Evolutionary conservation across 345 rosid species (phyloP).

Genomic region (Bruguiera gymnorhiza): DNA sequence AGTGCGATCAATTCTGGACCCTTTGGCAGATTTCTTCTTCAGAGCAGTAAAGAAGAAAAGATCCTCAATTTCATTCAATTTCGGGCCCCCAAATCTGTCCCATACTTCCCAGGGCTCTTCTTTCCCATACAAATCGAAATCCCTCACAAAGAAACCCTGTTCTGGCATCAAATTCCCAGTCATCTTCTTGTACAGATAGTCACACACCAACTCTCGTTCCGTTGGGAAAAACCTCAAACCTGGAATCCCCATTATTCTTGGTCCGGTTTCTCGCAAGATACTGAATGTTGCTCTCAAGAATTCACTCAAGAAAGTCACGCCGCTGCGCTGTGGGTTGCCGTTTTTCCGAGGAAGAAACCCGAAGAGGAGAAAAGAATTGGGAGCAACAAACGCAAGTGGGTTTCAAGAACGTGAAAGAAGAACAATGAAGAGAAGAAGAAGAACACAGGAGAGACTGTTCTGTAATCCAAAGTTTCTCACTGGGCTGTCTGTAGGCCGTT

Average conservation of each 20-base stretch:
- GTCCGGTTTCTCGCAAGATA: no score
- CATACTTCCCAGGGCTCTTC: background rate
- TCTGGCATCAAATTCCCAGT: background rate
- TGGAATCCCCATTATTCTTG: background rate
- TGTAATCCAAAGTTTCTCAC: no score
- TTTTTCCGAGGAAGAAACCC: no score
- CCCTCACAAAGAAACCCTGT: background rate
- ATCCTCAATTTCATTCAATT: background rate
- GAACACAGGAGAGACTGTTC: no score
- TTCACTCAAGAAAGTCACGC: no score
- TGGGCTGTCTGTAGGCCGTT: no score
- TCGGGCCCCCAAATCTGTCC: background rate
- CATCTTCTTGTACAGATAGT: background rate
- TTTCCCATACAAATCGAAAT: background rate
- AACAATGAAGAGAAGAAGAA: no score
- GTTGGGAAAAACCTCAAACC: background rate
- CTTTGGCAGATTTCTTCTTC: background rate
- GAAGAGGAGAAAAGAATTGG: no score
- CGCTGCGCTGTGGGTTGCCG: no score
- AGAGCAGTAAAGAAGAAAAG: background rate
- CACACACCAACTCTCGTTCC: background rate
- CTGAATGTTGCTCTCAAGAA: no score
- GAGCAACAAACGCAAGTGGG: no score
- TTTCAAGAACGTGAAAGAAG: no score
- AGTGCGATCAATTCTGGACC: background rate